Evolutionary conservation across 768 basidiomycete genomes (phyloP).

Genomic region (Cystofilobasidium macerans): DNA sequence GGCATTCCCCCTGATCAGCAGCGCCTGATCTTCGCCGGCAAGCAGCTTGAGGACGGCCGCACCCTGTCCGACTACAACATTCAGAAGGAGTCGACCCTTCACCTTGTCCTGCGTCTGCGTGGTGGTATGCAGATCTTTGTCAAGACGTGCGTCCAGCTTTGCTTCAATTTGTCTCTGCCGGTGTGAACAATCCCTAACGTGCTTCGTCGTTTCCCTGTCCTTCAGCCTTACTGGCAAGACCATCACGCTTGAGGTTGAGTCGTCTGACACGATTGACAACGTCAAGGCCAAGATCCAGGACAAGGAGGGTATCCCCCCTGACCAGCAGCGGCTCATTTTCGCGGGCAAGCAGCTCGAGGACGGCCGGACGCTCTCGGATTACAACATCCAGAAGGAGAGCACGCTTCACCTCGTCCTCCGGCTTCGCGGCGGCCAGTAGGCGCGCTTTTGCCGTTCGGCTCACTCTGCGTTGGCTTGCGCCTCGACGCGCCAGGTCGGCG

Average conservation of each 20-base stretch:
- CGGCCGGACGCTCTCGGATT: conserved; percentile 81
- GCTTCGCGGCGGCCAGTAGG: conserved; percentile 49
- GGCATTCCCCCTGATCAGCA: conserved; percentile 81
- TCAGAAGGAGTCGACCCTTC: conserved; percentile 49
- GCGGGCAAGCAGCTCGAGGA: conserved; percentile 89
- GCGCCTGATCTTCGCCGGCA: conserved; percentile 82
- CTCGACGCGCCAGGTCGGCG: not conserved
- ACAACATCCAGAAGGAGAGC: conserved; percentile 63
- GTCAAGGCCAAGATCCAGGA: conserved; percentile 42
- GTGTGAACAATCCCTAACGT: too few relatives aligned
- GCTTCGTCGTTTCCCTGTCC: too few relatives aligned
- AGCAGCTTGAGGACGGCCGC: conserved; percentile 83
- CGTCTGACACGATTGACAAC: conserved; percentile 45
- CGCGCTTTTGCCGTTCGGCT: not conserved
- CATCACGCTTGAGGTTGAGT: conserved; percentile 42
- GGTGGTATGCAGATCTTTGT: conserved; percentile 52
- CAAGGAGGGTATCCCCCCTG: conserved; percentile 61
- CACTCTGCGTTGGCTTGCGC: not conserved
- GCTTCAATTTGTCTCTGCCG: too few relatives aligned
- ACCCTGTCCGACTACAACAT: conserved; percentile 82
- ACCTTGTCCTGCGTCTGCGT: conserved; percentile 63
- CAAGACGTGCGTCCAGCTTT: conserved; percentile 11
- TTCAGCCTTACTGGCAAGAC: conserved; percentile 39
- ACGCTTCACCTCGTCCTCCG: conserved; percentile 53
- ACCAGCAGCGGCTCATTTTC: conserved; percentile 82